Percentiles rank a stretch among this genome's conserved stretches.
Evolutionary conservation across 257 asterid species (phyloP).

Genomic region (Orobanche coerulescens): DNA sequence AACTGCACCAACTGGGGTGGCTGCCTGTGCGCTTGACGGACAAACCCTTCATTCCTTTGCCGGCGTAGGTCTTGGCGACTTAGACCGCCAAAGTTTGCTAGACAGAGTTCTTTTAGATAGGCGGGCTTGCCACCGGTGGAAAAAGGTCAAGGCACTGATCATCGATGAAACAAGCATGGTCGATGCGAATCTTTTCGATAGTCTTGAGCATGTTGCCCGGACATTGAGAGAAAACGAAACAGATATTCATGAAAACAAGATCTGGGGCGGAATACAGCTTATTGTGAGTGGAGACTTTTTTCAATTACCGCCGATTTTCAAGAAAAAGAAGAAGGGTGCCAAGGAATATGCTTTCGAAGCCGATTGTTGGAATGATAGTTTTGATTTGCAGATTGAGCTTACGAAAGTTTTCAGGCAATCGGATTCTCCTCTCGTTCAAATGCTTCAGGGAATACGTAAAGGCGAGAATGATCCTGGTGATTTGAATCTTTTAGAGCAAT

Average conservation of each 20-base stretch:
- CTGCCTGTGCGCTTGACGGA: constrained; percentile 54
- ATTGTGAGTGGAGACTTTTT: constrained; percentile 77
- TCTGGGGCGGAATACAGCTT: constrained; percentile 81
- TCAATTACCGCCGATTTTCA: constrained; percentile 53
- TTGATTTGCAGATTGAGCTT: constrained; percentile 54
- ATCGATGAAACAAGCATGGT: constrained; percentile 74
- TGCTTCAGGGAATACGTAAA: constrained; percentile 56
- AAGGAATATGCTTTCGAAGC: constrained; percentile 61
- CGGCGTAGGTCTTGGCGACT: constrained; percentile 41
- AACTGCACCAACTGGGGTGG: constrained; percentile 79
- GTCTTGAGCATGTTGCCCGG: constrained; percentile 42
- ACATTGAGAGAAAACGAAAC: neutral
- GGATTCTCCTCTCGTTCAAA: constrained; percentile 37
- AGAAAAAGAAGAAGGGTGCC: constrained; percentile 9
- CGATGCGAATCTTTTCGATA: constrained; percentile 39
- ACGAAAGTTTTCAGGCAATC: constrained; percentile 54
- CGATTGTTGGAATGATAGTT: constrained; percentile 53
- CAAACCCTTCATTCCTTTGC: constrained; percentile 59
- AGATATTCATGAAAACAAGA: constrained; percentile 11
- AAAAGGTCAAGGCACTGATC: constrained; percentile 43
- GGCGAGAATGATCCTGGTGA: constrained; percentile 38
- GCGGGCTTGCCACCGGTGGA: constrained; percentile 49
- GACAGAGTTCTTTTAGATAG: constrained; percentile 32
- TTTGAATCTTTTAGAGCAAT: constrained; percentile 43
- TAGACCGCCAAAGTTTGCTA: constrained; percentile 28